Evolutionary conservation across 352 stramenopile species (phyloP).

Genomic region (Ochromonadaceae sp.): DNA sequence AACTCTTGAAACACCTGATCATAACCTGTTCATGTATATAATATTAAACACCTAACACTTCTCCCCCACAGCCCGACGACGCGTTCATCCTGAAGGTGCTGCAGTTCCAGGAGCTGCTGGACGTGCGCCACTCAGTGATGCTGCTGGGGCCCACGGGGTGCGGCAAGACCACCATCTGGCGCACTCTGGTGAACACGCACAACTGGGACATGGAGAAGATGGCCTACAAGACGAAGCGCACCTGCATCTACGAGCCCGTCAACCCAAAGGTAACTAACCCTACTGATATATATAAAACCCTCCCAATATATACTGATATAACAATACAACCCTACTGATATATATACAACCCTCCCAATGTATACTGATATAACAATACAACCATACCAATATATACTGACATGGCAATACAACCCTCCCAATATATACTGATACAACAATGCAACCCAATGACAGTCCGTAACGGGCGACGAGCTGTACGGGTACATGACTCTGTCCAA

Average conservation of each 20-base stretch:
- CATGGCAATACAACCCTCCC: no score
- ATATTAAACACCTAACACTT: no score
- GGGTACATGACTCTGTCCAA: conserved; percentile 91
- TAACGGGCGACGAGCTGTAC: conserved; percentile 75
- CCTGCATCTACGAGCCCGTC: conserved; percentile 78
- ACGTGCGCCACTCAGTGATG: conserved; percentile 87
- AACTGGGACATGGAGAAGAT: conserved; percentile 38
- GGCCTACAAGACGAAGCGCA: conserved; percentile 50
- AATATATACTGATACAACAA: no score
- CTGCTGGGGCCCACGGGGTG: conserved; percentile 79
- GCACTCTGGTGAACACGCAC: conserved; percentile 61
- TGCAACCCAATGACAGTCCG: conserved; percentile 32
- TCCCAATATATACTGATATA: no score
- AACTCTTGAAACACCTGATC: no score
- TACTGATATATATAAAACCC: background rate
- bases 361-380: no score
- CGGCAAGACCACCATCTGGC: conserved; percentile 88
- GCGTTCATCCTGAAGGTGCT: conserved; percentile 84
- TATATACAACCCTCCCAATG: no score
- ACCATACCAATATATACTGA: no score
- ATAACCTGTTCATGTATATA: no score
- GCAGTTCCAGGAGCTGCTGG: conserved; percentile 81
- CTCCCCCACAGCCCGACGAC: no score
- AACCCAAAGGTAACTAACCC: conserved; percentile 76
- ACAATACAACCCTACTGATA: background rate